phyloP scores from a whole-genome alignment of 2,329 filamentous ascomycete genomes.

The Fusarium citri region DNA sequence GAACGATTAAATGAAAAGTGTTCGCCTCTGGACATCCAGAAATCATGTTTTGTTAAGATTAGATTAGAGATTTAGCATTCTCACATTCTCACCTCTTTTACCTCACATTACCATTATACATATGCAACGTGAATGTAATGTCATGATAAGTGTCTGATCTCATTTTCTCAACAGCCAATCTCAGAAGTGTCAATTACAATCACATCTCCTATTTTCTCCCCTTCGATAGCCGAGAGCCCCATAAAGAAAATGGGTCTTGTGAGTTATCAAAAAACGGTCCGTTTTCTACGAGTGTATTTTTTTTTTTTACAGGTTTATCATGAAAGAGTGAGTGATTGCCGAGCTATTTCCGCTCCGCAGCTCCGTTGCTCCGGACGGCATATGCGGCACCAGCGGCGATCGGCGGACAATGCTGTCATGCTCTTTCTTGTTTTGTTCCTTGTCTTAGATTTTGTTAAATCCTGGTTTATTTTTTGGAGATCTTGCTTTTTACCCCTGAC shows the following conservation, averaged over 20 bases:
- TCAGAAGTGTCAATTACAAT: slow-evolving; percentile 16
- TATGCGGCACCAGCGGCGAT: slow-evolving; percentile 33
- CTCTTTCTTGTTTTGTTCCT: background rate
- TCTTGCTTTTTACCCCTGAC: slow-evolving; percentile 20
- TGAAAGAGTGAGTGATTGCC: slow-evolving; percentile 23
- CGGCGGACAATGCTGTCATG: slow-evolving; percentile 16
- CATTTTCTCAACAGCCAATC: slow-evolving; percentile 18
- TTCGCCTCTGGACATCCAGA: slow-evolving; percentile 30
- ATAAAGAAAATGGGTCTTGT: background rate
- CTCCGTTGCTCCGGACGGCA: slow-evolving; percentile 35
- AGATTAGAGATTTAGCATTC: slow-evolving; percentile 19
- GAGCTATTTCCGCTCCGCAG: slow-evolving; percentile 44
- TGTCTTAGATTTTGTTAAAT: background rate
- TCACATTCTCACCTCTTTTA: slow-evolving; percentile 10
- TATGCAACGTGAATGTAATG: slow-evolving; percentile 10
- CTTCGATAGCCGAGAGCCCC: slow-evolving; percentile 15
- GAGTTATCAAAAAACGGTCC: slow-evolving; percentile 4
- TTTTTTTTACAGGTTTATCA: slow-evolving; percentile 3
- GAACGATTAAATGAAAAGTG: slow-evolving; percentile 15
- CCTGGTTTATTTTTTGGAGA: slow-evolving; percentile 14
- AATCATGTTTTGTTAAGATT: slow-evolving; percentile 23
- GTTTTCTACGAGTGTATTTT: slow-evolving; percentile 6
- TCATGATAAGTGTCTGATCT: slow-evolving; percentile 13
- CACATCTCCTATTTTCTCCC: background rate
- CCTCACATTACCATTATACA: background rate